Evolutionary conservation across 2,329 filamentous ascomycete genomes (phyloP).

Genomic region (Arthrobotrys megalospora): DNA sequence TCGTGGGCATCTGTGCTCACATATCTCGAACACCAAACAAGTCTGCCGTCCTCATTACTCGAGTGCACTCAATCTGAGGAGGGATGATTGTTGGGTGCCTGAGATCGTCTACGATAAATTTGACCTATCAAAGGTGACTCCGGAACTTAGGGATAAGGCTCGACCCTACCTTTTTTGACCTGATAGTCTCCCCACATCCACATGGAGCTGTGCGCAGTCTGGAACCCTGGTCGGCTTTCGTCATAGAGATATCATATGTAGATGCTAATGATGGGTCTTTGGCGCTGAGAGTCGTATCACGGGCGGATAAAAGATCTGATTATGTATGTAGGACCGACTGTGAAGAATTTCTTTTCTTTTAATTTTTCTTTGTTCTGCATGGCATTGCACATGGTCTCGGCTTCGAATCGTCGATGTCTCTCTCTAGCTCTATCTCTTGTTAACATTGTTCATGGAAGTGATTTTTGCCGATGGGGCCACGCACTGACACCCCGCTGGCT

Average conservation of each 20-base stretch:
- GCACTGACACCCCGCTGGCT: constrained; percentile 50
- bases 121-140: constrained; percentile 8
- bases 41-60: constrained; percentile 50
- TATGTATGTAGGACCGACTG: background rate
- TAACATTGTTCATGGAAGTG: constrained; percentile 8
- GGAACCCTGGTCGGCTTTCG: constrained; percentile 23
- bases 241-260: constrained; percentile 32
- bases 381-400: background rate
- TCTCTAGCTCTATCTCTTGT: background rate
- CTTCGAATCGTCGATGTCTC: constrained; percentile 13
- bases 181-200: constrained; percentile 29
- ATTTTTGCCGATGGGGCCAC: constrained; percentile 45
- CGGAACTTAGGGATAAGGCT: constrained; percentile 15
- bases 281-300: constrained; percentile 21
- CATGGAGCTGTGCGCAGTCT: background rate
- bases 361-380: background rate
- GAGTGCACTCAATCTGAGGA: constrained; percentile 43
- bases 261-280: constrained; percentile 8
- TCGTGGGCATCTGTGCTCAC: constrained; percentile 45
- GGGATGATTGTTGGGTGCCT: constrained; percentile 42
- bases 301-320: constrained; percentile 20
- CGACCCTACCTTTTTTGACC: background rate
- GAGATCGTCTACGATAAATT: constrained; percentile 35
- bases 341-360: constrained; percentile 32
- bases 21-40: constrained; percentile 16